Base-by-base conservation (phyloP, 164 flowering plant species). In the Hamamelis virginiana region DNA sequence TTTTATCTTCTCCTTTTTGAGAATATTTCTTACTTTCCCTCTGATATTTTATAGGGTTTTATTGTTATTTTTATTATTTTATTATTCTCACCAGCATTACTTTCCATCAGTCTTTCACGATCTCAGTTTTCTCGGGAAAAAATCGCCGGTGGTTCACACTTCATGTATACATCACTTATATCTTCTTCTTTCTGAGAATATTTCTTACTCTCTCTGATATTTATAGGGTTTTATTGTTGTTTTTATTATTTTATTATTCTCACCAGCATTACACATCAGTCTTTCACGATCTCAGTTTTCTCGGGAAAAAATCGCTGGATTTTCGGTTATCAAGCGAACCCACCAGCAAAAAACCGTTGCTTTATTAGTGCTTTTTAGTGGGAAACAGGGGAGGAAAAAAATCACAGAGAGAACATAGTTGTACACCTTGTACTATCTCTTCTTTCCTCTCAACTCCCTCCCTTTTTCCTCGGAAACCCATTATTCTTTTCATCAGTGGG, bases 301-400 rank as follows among this genome's bases (percentile, higher is more conserved):
- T 46, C 58, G 58, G 58, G 26, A 22, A 27, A 16, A 43, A 26
- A 67, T 73, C 56, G 52, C 75, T 52, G 52, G 62, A 50, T 53
- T 67, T 47, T 68, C 72, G 72, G 64, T 46, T 59, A 12, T 60
- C 22, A 18, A 27, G 14, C 65, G 26, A 18, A 65, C 50, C 69
- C 65, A 22, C 38, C 65, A n/a, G 62, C 47, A 11, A 62, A 66
- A 72, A 60, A 27, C 66, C 59, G 66, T 72, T 62, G 23, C 48
- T 58, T 64, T 62, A 16, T 50, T 50, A 48, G 18, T 48, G 15
- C 6, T 33, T 33, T 33, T 33, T 2, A 33, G 41, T 33, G 41
- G 41, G 41, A 33, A n/a, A n/a, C n/a, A n/a, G n/a, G n/a, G n/a
- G n/a, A n/a, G n/a, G n/a, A n/a, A n/a, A 33, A 33, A 33, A 33